Percentiles rank a stretch among this genome's conserved stretches.
Evolutionary conservation across 108 stramenopile genomes (phyloP).

Genomic region (Fistulifera solaris): DNA sequence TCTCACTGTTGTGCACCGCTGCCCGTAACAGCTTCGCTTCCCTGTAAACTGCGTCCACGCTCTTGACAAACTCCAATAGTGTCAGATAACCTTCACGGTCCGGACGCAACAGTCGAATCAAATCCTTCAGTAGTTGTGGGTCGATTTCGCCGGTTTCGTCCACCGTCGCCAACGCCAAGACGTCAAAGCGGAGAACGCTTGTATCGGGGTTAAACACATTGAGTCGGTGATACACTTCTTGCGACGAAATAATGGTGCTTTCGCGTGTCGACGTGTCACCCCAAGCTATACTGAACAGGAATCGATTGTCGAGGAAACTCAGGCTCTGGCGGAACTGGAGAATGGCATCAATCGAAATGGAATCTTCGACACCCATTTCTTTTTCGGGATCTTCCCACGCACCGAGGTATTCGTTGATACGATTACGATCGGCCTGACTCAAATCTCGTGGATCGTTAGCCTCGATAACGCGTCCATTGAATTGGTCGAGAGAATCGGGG

Average conservation of each 20-base stretch:
- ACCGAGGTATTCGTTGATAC: not conserved
- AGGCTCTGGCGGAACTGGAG: not conserved
- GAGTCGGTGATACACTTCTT: not conserved
- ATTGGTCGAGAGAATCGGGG: not conserved
- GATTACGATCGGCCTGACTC: not conserved
- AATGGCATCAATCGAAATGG: constrained; percentile 2
- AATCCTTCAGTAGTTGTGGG: constrained; percentile 18
- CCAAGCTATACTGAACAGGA: not conserved
- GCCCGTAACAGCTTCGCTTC: constrained; percentile 52
- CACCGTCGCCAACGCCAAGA: not conserved
- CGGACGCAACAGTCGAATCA: constrained; percentile 42
- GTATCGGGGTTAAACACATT: not conserved
- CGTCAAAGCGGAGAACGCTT: constrained; percentile 2
- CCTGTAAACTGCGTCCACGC: constrained; percentile 48
- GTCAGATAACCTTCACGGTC: constrained; percentile 36
- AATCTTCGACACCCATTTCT: not conserved
- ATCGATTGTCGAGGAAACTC: not conserved
- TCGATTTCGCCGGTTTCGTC: constrained; percentile 6
- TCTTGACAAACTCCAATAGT: constrained; percentile 55
- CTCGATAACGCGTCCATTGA: not conserved
- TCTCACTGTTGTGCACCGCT: constrained; percentile 44
- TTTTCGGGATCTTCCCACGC: constrained; percentile 11
- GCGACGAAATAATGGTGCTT: not conserved
- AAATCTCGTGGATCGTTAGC: not conserved
- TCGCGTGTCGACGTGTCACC: not conserved